Conservation (phyloP, 768 basidiomycete genomes). For the Suillus spraguei region DNA sequence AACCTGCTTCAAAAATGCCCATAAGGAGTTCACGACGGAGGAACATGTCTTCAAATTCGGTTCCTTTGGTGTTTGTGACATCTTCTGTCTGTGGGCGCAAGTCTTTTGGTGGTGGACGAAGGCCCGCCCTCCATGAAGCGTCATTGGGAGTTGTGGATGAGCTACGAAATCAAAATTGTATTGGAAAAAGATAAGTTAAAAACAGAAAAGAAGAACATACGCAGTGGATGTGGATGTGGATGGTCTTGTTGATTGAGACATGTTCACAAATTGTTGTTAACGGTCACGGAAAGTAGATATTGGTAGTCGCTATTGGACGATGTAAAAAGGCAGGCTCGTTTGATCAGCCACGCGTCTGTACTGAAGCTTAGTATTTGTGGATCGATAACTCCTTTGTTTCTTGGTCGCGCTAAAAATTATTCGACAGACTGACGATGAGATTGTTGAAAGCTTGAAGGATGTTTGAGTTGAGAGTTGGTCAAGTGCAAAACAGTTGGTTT, state of each 20-base stretch:
- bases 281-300: conserved; percentile 15
- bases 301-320: conserved; percentile 13
- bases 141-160: conserved; percentile 31
- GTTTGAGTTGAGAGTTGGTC: conserved; percentile 34
- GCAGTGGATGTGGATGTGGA: conserved; percentile 34
- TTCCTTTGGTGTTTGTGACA: conserved; percentile 90
- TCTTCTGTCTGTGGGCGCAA: conserved; percentile 95
- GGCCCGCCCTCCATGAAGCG: conserved; percentile 69
- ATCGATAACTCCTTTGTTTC: conserved; percentile 16
- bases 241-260: conserved; percentile 35
- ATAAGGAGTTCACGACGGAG: conserved; percentile 94
- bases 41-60: conserved; percentile 95
- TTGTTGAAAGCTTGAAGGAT: conserved; percentile 17
- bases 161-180: conserved; percentile 17
- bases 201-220: conserved; percentile 7
- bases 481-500: conserved; percentile 22
- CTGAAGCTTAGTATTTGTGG: conserved; percentile 18
- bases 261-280: conserved; percentile 20
- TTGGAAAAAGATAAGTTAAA: conserved; percentile 8
- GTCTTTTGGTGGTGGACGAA: conserved; percentile 90
- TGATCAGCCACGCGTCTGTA: conserved; percentile 27
- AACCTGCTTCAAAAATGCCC: conserved; percentile 99
- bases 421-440: conserved; percentile 18
- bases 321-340: conserved; percentile 17
- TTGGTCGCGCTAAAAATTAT: conserved; percentile 17